Conservation (phyloP, 2,329 filamentous ascomycete genomes). For the Colletotrichum cuscutae region DNA sequence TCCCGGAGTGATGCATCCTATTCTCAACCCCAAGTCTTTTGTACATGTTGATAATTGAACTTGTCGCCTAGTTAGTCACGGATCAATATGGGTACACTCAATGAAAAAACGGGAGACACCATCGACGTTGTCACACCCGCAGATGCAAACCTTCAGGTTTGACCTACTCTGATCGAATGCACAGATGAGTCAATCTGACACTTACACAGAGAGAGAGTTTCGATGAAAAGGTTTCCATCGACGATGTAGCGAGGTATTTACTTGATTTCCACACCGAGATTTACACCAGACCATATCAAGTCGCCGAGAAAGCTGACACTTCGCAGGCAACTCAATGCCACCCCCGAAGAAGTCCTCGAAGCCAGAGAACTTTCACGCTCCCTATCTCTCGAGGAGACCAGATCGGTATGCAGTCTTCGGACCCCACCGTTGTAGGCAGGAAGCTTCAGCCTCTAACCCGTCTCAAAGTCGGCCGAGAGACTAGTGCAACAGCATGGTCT, state of each 20-base stretch:
- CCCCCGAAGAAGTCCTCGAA: constrained; percentile 39
- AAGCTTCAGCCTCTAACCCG: constrained; percentile 24
- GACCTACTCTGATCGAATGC: no score
- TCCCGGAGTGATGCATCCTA: no score
- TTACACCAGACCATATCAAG: no score
- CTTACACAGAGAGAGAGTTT: not conserved
- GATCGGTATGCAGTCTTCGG: not conserved
- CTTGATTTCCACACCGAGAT: no score
- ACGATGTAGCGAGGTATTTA: constrained; percentile 13
- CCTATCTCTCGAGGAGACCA: constrained; percentile 9
- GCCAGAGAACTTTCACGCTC: constrained; percentile 35
- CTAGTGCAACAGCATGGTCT: constrained; percentile 53
- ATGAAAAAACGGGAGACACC: constrained; percentile 6
- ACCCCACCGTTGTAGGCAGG: fast-evolving
- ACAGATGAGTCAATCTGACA: not conserved
- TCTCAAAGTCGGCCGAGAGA: constrained; percentile 31
- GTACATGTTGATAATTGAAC: not conserved
- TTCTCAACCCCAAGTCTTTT: no score
- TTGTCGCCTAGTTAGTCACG: no score
- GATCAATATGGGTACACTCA: not conserved
- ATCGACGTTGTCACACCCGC: constrained; percentile 4
- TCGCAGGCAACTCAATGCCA: constrained; percentile 37
- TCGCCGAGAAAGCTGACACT: not conserved
- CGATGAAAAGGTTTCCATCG: constrained; percentile 19
- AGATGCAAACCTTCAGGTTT: not conserved